Conservation (phyloP, 148 eudicot species). For the Camellia japonica region DNA sequence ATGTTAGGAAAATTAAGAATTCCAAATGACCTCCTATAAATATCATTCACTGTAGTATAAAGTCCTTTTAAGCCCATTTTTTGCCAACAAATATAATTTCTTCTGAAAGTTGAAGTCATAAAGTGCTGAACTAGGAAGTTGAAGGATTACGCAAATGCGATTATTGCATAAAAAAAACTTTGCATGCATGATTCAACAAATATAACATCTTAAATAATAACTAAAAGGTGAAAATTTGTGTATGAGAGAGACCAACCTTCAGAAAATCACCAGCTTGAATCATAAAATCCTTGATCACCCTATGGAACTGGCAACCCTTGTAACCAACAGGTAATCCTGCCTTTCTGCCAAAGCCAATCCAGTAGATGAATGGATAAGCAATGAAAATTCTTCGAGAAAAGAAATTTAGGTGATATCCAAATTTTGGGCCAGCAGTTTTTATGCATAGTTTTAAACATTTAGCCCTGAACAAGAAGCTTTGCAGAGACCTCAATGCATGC, state of each 20-base stretch:
- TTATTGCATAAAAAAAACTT: not conserved
- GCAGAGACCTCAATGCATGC: too few species aligned
- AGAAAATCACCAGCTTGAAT: constrained; percentile 92
- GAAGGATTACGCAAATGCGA: not conserved
- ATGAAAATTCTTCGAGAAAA: not conserved
- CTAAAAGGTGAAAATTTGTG: not conserved
- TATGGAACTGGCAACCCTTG: constrained; percentile 94
- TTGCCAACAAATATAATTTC: not conserved
- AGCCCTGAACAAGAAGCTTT: too few species aligned
- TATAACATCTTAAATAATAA: not conserved
- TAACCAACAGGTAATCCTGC: constrained; percentile 94
- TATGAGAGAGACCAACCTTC: constrained; percentile 51
- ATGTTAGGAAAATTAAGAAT: not conserved
- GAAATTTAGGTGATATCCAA: not conserved
- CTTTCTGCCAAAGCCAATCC: constrained; percentile 53
- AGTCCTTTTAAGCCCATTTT: not conserved
- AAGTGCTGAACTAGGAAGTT: not conserved
- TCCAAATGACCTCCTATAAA: not conserved
- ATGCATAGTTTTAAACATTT: not conserved
- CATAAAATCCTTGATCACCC: constrained; percentile 96
- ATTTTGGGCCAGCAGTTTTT: not conserved
- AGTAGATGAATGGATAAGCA: constrained; percentile 5
- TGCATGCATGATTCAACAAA: not conserved
- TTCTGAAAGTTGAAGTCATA: not conserved
- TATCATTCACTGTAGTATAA: not conserved